phyloP scores from a whole-genome alignment of 148 eudicot species.

The Salicornia ramosissima region DNA sequence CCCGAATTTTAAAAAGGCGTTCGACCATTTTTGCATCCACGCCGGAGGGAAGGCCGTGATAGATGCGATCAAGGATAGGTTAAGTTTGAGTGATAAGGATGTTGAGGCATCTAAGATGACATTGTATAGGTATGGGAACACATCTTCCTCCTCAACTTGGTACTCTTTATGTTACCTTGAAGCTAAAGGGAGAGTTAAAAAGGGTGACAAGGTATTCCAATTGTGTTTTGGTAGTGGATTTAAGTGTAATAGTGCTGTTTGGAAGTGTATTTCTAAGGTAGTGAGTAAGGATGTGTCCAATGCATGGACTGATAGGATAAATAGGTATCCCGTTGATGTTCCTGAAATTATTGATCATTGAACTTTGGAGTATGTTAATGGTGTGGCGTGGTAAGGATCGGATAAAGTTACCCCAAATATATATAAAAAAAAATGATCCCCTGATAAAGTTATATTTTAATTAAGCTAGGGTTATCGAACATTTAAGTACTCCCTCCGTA shows the following conservation, averaged over 20 bases:
- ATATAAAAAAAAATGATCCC: no score
- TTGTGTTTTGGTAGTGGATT: constrained; percentile 47
- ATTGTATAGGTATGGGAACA: constrained; percentile 38
- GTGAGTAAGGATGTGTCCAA: constrained; percentile 14
- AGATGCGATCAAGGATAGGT: constrained; percentile 26
- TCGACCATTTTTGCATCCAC: constrained; percentile 44
- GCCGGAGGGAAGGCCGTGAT: constrained; percentile 50
- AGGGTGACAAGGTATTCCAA: constrained; percentile 40
- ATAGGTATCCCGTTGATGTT: constrained; percentile 35
- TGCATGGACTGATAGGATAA: constrained; percentile 42
- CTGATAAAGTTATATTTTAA: no score
- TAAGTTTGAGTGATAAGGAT: constrained; percentile 29
- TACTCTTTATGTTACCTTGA: constrained; percentile 41
- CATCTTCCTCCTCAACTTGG: constrained; percentile 51
- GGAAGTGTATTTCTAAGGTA: constrained; percentile 36
- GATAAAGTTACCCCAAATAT: no score
- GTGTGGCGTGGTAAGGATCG: not conserved
- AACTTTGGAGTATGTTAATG: not conserved
- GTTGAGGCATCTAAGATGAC: constrained; percentile 47
- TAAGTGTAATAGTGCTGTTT: constrained; percentile 48
- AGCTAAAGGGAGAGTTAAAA: constrained; percentile 40
- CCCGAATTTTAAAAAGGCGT: constrained; percentile 38
- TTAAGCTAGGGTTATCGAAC: no score
- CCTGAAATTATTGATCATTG: constrained; percentile 37
- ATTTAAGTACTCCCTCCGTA: no score